Evolutionary conservation across 768 basidiomycete genomes (phyloP).

Genomic region (Leccinum obscurum): DNA sequence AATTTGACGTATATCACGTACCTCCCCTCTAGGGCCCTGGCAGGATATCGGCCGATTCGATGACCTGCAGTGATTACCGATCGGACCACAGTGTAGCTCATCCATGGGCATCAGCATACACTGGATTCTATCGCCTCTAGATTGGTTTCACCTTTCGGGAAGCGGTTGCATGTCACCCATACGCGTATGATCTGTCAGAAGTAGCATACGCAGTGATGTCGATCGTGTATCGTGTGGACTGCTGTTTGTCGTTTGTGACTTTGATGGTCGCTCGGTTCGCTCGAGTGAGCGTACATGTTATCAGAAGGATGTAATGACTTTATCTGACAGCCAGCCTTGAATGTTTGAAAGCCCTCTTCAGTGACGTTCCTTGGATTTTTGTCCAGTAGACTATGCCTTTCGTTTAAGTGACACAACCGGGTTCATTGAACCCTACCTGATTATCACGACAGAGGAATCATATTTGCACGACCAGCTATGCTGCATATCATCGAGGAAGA

Average conservation of each 20-base stretch:
- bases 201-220: no score
- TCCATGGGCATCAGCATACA: no score
- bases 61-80: no score
- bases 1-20: no score
- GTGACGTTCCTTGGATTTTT: no score
- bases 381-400: neutral
- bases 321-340: constrained; percentile 29
- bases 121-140: constrained; percentile 15
- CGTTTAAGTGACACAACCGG: neutral
- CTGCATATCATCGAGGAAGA: constrained; percentile 35
- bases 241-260: constrained; percentile 38
- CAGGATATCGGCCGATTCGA: no score
- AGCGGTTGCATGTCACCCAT: neutral
- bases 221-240: constrained; percentile 29
- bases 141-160: constrained; percentile 30
- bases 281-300: neutral
- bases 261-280: neutral
- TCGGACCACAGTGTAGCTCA: no score
- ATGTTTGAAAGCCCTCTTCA: no score
- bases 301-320: constrained; percentile 21
- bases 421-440: neutral
- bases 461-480: constrained; percentile 46
- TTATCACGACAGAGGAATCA: constrained; percentile 15
- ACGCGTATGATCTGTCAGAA: no score
- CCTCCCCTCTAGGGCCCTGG: no score